These are phyloP conservation scores for Corinectria fuckeliana DNA, from an alignment of 2,329 filamentous ascomycete genomes.

Conservation along the genomic window DNA sequence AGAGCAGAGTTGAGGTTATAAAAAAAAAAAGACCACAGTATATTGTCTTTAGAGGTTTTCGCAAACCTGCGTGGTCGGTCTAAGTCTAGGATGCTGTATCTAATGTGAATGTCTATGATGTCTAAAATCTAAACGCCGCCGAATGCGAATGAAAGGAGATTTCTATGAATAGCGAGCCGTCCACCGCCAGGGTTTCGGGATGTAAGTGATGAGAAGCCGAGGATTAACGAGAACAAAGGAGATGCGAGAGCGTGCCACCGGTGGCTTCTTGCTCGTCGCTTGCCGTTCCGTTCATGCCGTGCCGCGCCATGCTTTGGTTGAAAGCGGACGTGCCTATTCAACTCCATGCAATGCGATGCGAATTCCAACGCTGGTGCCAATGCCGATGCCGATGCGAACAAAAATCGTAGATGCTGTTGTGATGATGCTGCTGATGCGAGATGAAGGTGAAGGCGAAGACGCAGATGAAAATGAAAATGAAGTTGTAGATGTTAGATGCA, in stretches of 20 bases:
- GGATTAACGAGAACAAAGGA: conserved; percentile 3
- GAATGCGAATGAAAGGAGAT: conserved; percentile 21
- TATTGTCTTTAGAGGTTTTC: conserved; percentile 7
- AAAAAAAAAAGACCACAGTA: background rate
- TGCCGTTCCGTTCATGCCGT: conserved; percentile 16
- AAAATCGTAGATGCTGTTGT: background rate
- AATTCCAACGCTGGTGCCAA: conserved; percentile 11
- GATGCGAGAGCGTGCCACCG: conserved; percentile 6
- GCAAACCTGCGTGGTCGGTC: conserved; percentile 7
- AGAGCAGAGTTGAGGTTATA: background rate
- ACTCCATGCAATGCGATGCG: conserved; percentile 16
- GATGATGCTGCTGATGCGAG: background rate
- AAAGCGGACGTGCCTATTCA: background rate
- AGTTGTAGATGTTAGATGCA: background rate
- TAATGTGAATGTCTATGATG: too few relatives aligned
- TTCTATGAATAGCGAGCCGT: conserved; percentile 14
- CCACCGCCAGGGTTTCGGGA: conserved; percentile 25
- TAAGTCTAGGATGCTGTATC: background rate
- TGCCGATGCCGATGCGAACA: conserved; percentile 3
- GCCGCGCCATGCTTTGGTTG: background rate
- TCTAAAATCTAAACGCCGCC: conserved; percentile 20
- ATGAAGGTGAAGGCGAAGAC: background rate
- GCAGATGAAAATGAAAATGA: conserved; percentile 16
- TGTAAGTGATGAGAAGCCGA: conserved; percentile 19
- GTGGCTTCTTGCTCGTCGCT: conserved; percentile 8